Evolutionary conservation across 2,329 filamentous ascomycete species (phyloP).

Genomic region (Pyricularia sp.): DNA sequence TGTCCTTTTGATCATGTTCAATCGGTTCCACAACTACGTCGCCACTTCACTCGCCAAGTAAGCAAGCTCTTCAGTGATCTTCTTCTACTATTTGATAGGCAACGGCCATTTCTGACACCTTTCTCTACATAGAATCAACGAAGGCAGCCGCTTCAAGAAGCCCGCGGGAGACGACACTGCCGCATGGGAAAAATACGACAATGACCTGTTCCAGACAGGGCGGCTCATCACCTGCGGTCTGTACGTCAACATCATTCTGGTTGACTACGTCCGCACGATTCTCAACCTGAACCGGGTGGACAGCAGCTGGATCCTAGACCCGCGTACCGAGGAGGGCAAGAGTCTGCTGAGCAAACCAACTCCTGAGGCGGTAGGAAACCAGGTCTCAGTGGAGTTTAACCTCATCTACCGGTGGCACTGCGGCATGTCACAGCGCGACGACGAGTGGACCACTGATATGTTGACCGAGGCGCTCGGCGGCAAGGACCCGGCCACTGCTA

Average conservation of each 20-base stretch:
- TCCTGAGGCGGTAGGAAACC: slow-evolving; percentile 36
- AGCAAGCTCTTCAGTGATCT: background rate
- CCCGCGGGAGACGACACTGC: slow-evolving; percentile 20
- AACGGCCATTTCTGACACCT: slow-evolving; percentile 31
- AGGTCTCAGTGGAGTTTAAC: slow-evolving; percentile 43
- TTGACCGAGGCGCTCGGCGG: slow-evolving; percentile 21
- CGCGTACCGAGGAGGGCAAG: slow-evolving; percentile 17
- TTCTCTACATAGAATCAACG: slow-evolving; percentile 49
- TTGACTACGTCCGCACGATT: slow-evolving; percentile 29
- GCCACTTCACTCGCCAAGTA: slow-evolving; percentile 16
- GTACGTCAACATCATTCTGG: slow-evolving; percentile 39
- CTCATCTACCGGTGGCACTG: slow-evolving; percentile 42
- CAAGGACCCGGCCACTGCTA: slow-evolving; percentile 34
- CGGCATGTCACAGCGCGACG: slow-evolving; percentile 30
- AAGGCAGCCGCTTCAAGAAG: slow-evolving; percentile 50
- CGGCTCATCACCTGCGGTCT: slow-evolving; percentile 42
- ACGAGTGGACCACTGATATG: slow-evolving; percentile 31
- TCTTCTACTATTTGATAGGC: background rate
- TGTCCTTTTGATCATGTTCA: slow-evolving; percentile 59
- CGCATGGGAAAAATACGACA: slow-evolving; percentile 25
- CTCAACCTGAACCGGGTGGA: slow-evolving; percentile 25
- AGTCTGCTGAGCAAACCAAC: slow-evolving; percentile 13
- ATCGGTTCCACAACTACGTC: slow-evolving; percentile 60
- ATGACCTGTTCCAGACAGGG: slow-evolving; percentile 29
- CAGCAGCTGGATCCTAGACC: slow-evolving; percentile 21